A percentile compares a stretch with the other conserved stretches of the same genome.
phyloP scores from a whole-genome alignment of 257 asterid species.

The Cordia subcordata region DNA sequence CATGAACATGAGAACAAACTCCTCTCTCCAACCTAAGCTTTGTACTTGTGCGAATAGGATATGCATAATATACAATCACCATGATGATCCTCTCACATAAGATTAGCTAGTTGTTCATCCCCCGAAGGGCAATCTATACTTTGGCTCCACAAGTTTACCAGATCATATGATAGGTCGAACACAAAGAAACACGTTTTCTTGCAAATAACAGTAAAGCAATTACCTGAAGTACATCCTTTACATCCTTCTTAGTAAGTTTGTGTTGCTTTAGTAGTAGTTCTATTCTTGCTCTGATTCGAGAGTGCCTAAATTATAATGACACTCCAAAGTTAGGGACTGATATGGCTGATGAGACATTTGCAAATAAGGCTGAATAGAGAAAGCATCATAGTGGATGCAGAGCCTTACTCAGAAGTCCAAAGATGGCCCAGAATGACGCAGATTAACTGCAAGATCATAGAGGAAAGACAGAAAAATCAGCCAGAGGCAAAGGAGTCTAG shows the following conservation, averaged over 20 bases:
- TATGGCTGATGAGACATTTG: slow-evolving; percentile 5
- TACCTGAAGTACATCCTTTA: slow-evolving; percentile 85
- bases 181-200: background rate
- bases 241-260: slow-evolving; percentile 75
- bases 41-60: no score
- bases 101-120: no score
- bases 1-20: no score
- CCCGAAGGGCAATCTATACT: no score
- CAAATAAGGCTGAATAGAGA: background rate
- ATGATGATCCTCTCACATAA: no score
- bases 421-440: slow-evolving; percentile 92
- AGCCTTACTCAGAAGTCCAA: slow-evolving; percentile 96
- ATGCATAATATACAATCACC: no score
- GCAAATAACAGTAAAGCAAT: slow-evolving; percentile 16
- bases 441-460: slow-evolving; percentile 57
- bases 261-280: slow-evolving; percentile 85
- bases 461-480: slow-evolving; percentile 4
- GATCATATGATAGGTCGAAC: no score
- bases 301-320: slow-evolving; percentile 45
- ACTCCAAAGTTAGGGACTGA: slow-evolving; percentile 6
- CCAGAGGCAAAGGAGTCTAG: background rate
- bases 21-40: no score
- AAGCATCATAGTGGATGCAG: slow-evolving; percentile 11
- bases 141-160: no score
- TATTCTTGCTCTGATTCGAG: slow-evolving; percentile 80